phyloP scores from a whole-genome alignment of 805 yeast species.

The Candida koratica region DNA sequence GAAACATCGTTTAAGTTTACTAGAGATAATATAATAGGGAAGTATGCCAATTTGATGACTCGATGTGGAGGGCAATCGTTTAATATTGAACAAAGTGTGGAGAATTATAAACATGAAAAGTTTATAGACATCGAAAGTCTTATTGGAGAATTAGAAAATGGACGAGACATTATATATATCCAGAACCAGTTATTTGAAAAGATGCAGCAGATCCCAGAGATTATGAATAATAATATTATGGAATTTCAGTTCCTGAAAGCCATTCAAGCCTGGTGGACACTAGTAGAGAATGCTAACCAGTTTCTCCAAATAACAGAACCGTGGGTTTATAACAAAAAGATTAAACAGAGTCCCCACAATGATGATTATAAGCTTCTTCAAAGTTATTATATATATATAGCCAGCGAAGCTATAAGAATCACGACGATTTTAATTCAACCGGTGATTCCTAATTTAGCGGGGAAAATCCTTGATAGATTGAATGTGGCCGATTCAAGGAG shows the following conservation, averaged over 20 bases:
- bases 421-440: conserved; percentile 65
- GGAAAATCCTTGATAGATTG: conserved; percentile 56
- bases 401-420: conserved; percentile 70
- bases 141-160: not conserved
- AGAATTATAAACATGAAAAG: conserved; percentile 18
- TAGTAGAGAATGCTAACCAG: conserved; percentile 57
- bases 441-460: conserved; percentile 64
- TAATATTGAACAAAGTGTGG: conserved; percentile 45
- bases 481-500: conserved; percentile 48
- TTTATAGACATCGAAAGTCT: conserved; percentile 21
- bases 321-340: conserved; percentile 51
- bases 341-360: conserved; percentile 6
- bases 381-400: conserved; percentile 56
- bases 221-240: conserved; percentile 42
- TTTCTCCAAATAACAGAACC: conserved; percentile 71
- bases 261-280: conserved; percentile 54
- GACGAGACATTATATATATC: not conserved
- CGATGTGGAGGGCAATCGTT: conserved; percentile 74
- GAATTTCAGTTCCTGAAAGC: conserved; percentile 54
- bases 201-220: conserved; percentile 31
- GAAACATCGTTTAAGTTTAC: conserved; percentile 49
- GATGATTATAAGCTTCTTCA: conserved; percentile 16
- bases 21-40: conserved; percentile 69
- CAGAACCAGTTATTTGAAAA: conserved; percentile 22
- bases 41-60: conserved; percentile 74